Conservation (phyloP, 2,329 filamentous ascomycete genomes). For the Fusarium tjaetaba region DNA sequence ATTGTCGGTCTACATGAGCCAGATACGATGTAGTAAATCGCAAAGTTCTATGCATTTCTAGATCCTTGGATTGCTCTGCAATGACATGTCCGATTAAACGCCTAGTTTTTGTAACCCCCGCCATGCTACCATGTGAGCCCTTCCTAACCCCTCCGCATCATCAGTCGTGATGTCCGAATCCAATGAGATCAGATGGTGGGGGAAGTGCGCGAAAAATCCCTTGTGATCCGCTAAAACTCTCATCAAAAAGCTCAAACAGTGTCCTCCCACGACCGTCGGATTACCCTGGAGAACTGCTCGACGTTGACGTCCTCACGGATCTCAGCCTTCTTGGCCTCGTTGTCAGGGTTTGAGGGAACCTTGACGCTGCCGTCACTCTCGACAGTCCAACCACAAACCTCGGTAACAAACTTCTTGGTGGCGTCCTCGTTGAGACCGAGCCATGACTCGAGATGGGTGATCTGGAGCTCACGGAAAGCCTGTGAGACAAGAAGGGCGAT, state of each 20-base stretch:
- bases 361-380: conserved; percentile 72
- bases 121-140: conserved; percentile 46
- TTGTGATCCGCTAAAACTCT: conserved; percentile 27
- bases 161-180: conserved; percentile 45
- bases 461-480: conserved; percentile 77
- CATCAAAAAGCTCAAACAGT: conserved; percentile 45
- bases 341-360: conserved; percentile 93
- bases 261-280: conserved; percentile 88
- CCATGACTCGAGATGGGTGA: conserved; percentile 77
- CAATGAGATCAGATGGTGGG: conserved; percentile 31
- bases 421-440: conserved; percentile 75
- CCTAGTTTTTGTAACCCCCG: conserved; percentile 47
- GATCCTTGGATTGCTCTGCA: conserved; percentile 49
- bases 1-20: conserved; percentile 6
- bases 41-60: conserved; percentile 45
- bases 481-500: conserved; percentile 90
- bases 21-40: conserved; percentile 38
- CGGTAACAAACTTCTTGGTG: conserved; percentile 80
- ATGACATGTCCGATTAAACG: conserved; percentile 52
- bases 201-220: conserved; percentile 34
- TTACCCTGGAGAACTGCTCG: conserved; percentile 83
- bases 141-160: conserved; percentile 40
- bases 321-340: conserved; percentile 95
- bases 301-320: conserved; percentile 96
- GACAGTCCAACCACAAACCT: conserved; percentile 88